phyloP scores from a whole-genome alignment of 2,329 filamentous ascomycete species.

The Scedosporium boydii region DNA sequence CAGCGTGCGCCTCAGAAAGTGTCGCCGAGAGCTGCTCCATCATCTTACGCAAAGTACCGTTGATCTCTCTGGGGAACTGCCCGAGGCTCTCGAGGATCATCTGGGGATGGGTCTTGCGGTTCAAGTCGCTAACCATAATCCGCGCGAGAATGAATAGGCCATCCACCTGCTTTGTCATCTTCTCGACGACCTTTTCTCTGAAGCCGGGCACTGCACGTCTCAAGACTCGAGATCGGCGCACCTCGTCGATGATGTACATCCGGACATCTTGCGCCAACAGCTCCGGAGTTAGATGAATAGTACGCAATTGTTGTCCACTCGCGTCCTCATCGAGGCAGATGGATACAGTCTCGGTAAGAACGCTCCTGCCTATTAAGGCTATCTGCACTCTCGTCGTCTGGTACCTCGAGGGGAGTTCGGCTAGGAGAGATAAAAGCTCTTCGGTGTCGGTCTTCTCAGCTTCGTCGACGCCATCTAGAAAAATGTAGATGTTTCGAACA shows the following conservation, averaged over 20 bases:
- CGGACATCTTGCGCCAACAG: conserved; percentile 32
- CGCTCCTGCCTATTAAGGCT: conserved; percentile 30
- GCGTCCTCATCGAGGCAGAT: conserved; percentile 22
- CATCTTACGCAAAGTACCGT: conserved; percentile 31
- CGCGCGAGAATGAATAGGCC: conserved; percentile 40
- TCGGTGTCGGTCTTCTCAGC: conserved; percentile 26
- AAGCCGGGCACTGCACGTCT: conserved; percentile 21
- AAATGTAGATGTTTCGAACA: conserved; percentile 28
- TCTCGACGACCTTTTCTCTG: conserved; percentile 26
- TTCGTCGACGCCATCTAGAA: conserved; percentile 38
- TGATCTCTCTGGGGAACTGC: conserved; percentile 32
- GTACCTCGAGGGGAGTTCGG: conserved; percentile 1
- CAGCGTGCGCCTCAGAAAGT: conserved; percentile 26
- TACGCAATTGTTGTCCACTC: conserved; percentile 22
- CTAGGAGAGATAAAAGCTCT: conserved; percentile 22
- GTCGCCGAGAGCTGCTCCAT: conserved; percentile 29
- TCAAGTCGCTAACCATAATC: conserved; percentile 40
- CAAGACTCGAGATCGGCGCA: conserved; percentile 27
- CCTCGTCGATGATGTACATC: conserved; percentile 29
- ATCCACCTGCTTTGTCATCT: conserved; percentile 30
- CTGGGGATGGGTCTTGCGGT: conserved; percentile 31
- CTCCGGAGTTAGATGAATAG: conserved; percentile 31
- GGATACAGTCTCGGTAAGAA: conserved; percentile 28
- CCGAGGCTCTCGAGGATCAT: conserved; percentile 34
- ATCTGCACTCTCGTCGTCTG: conserved; percentile 21